Evolutionary conservation across 768 basidiomycete genomes (phyloP).

Genomic region (Neoboletus brunneissimus): DNA sequence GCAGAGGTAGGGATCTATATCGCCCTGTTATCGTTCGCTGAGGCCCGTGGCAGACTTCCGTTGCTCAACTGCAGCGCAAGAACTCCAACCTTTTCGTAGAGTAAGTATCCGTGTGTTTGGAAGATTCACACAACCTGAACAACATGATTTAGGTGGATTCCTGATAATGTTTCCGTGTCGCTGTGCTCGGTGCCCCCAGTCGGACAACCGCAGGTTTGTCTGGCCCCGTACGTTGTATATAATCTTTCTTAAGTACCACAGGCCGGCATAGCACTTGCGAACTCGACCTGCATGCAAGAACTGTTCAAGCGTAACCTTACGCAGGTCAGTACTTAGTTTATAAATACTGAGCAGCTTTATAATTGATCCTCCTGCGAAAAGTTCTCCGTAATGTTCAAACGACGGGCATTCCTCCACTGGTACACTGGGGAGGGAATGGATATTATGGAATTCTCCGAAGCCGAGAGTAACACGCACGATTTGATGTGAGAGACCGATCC

Average conservation of each 20-base stretch:
- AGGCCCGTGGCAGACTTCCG: slow-evolving; percentile 49
- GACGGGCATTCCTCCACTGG: slow-evolving; percentile 87
- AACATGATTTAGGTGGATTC: slow-evolving; percentile 65
- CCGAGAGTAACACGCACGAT: slow-evolving; percentile 79
- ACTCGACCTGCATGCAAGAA: slow-evolving; percentile 84
- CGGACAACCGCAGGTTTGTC: slow-evolving; percentile 63
- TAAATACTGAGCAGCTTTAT: not conserved
- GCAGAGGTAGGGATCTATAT: slow-evolving; percentile 45
- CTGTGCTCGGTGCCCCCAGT: slow-evolving; percentile 82
- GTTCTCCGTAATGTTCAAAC: slow-evolving; percentile 81
- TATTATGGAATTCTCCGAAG: slow-evolving; percentile 75
- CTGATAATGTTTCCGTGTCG: slow-evolving; percentile 85
- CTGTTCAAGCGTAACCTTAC: slow-evolving; percentile 72
- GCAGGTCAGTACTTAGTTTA: slow-evolving; percentile 43
- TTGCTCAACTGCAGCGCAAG: slow-evolving; percentile 71
- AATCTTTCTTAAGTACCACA: slow-evolving; percentile 27
- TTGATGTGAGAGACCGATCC: slow-evolving; percentile 59
- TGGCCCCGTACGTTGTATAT: not conserved
- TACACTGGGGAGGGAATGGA: slow-evolving; percentile 94
- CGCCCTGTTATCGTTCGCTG: slow-evolving; percentile 7
- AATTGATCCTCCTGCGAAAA: slow-evolving; percentile 27
- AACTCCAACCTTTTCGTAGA: slow-evolving; percentile 78
- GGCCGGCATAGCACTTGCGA: slow-evolving; percentile 70
- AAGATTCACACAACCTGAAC: slow-evolving; percentile 2
- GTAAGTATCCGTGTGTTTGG: slow-evolving; percentile 38